Conservation (phyloP, 148 eudicot genomes). For the Vaccinium vitisidaea region DNA sequence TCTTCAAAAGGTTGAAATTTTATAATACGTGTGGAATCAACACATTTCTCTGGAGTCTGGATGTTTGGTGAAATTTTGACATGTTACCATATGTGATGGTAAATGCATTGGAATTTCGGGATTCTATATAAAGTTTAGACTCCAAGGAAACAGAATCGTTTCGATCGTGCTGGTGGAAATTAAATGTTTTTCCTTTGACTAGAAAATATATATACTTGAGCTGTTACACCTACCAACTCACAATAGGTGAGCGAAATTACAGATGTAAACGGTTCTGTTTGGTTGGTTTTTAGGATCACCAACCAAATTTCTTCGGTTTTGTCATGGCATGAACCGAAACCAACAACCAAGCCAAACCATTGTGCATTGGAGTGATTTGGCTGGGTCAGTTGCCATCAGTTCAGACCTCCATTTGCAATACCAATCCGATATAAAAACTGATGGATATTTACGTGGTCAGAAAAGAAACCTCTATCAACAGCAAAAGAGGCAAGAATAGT, state of each 20-base stretch:
- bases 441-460: not conserved
- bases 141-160: not conserved
- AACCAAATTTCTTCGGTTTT: not conserved
- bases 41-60: too few relatives aligned
- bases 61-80: not conserved
- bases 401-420: not conserved
- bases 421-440: not conserved
- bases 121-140: not conserved
- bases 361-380: not conserved
- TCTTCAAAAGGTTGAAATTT: not conserved
- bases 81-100: not conserved
- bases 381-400: not conserved
- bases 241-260: not conserved
- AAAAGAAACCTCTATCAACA: slow-evolving; percentile 3
- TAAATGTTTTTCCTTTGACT: not conserved
- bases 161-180: not conserved
- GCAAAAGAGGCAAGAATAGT: not conserved
- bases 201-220: not conserved
- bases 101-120: not conserved
- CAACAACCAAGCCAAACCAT: not conserved
- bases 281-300: not conserved
- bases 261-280: not conserved
- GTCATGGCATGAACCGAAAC: not conserved
- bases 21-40: not conserved
- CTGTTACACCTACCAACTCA: not conserved